Percentiles rank a stretch among this genome's conserved stretches.
These are phyloP conservation scores for Didymella exigua DNA, from an alignment of 2,329 filamentous ascomycete genomes.

Conservation along the genomic window DNA sequence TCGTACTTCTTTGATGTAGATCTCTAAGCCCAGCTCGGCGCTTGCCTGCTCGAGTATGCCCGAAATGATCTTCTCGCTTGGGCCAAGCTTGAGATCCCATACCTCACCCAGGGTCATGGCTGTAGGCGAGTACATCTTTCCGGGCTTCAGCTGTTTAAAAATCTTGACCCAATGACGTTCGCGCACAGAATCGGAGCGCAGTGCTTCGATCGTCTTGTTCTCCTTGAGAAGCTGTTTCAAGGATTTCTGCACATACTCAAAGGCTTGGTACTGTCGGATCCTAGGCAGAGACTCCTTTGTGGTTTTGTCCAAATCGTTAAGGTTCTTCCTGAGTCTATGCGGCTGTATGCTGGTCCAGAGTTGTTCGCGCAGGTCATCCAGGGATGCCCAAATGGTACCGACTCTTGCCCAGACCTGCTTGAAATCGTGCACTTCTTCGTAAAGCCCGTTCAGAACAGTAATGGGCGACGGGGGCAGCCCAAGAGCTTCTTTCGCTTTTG, in stretches of 20 bases:
- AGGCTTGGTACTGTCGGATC: constrained; percentile 99
- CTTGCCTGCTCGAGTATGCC: constrained; percentile 95
- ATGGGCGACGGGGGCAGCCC: constrained; percentile 82
- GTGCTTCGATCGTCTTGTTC: constrained; percentile 82
- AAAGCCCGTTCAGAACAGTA: constrained; percentile 78
- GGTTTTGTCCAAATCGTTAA: constrained; percentile 94
- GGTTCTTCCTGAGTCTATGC: constrained; percentile 84
- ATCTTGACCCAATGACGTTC: constrained; percentile 98
- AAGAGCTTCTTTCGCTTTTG: constrained; percentile 94
- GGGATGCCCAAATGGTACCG: constrained; percentile 93
- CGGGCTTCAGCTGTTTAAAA: constrained; percentile 91
- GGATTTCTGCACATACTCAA: constrained; percentile 94
- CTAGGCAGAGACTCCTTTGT: constrained; percentile 95
- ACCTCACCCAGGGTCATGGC: constrained; percentile 98
- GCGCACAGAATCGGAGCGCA: constrained; percentile 95
- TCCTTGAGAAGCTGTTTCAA: constrained; percentile 89
- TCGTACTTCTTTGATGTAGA: constrained; percentile 94
- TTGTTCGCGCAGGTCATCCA: constrained; percentile 90
- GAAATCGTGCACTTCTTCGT: constrained; percentile 98
- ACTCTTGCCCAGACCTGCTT: constrained; percentile 97
- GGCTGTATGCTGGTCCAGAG: constrained; percentile 96
- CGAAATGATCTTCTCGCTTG: constrained; percentile 84
- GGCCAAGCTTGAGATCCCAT: constrained; percentile 91
- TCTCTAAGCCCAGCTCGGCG: constrained; percentile 97
- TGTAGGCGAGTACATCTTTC: constrained; percentile 89